These are phyloP conservation scores for Grosmannia penicillata DNA, from an alignment of 2,329 filamentous ascomycete genomes.

Conservation along the genomic window DNA sequence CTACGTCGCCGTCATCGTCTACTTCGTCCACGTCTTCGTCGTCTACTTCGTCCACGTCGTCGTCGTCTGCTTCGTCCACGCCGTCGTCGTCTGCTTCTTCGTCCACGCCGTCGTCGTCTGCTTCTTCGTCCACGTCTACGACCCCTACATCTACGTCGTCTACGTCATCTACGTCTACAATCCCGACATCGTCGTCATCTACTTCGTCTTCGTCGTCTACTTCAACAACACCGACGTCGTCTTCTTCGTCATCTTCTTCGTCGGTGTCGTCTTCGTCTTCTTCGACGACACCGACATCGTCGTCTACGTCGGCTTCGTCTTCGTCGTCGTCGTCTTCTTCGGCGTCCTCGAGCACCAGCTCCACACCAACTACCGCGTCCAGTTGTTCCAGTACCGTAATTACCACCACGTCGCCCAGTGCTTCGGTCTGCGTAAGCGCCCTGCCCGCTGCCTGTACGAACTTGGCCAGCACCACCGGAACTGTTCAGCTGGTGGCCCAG, in stretches of 20 bases:
- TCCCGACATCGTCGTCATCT: background rate
- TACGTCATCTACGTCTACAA: background rate
- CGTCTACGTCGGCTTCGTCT: background rate
- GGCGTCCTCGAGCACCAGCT: background rate
- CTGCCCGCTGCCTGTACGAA: conserved; percentile 5
- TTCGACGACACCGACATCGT: background rate
- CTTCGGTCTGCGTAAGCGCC: conserved; percentile 1
- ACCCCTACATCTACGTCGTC: background rate
- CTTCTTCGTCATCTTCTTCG: background rate
- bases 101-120: background rate
- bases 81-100: background rate
- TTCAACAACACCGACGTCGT: background rate
- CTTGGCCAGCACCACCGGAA: background rate
- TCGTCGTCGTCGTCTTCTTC: too few species aligned
- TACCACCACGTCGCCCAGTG: background rate
- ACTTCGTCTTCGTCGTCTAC: background rate
- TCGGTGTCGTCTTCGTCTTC: background rate
- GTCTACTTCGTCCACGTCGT: background rate
- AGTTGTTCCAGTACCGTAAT: background rate
- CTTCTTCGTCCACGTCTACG: background rate
- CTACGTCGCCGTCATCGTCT: background rate
- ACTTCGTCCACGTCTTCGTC: background rate
- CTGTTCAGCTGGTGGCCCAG: background rate
- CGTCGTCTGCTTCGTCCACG: background rate
- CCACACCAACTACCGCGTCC: background rate